These are phyloP conservation scores for Aciculoconidium aculeatum DNA, from an alignment of 805 yeast species.

Conservation along the genomic window DNA sequence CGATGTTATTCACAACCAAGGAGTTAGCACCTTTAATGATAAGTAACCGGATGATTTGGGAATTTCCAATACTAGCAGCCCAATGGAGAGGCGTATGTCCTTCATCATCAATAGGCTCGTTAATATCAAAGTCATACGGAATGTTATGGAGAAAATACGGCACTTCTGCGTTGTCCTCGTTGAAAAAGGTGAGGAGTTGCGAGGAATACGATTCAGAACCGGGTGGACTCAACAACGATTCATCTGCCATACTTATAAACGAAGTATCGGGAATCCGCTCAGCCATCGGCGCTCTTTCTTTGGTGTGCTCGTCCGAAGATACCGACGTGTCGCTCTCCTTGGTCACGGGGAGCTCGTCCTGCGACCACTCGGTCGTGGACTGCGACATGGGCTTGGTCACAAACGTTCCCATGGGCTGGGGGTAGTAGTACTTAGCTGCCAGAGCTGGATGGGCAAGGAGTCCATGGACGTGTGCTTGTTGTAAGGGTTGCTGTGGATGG, in stretches of 20 bases:
- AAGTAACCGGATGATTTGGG: constrained; percentile 69
- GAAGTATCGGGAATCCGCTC: too few species aligned
- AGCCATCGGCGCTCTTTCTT: too few species aligned
- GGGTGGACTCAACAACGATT: constrained; percentile 2
- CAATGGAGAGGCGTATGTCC: constrained; percentile 95
- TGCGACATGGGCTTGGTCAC: constrained; percentile 19
- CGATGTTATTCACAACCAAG: constrained; percentile 48
- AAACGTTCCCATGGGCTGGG: too few species aligned
- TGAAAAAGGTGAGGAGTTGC: constrained; percentile 36
- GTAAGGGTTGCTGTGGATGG: constrained; percentile 12
- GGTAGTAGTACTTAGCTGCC: background rate
- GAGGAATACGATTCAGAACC: constrained; percentile 23
- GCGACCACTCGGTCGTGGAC: constrained; percentile 43
- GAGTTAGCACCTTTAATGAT: constrained; percentile 70
- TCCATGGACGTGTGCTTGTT: constrained; percentile 6
- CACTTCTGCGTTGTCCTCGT: constrained; percentile 39
- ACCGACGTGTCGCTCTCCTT: constrained; percentile 39
- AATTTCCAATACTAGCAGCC: constrained; percentile 95
- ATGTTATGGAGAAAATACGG: constrained; percentile 65
- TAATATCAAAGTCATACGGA: constrained; percentile 58
- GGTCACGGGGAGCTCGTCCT: constrained; percentile 24
- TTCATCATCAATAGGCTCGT: constrained; percentile 85
- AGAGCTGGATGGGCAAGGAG: background rate
- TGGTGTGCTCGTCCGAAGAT: constrained; percentile 23
- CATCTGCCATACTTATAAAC: too few species aligned